Conservation (phyloP, 805 yeast genomes). For the Pichia deserticola region DNA sequence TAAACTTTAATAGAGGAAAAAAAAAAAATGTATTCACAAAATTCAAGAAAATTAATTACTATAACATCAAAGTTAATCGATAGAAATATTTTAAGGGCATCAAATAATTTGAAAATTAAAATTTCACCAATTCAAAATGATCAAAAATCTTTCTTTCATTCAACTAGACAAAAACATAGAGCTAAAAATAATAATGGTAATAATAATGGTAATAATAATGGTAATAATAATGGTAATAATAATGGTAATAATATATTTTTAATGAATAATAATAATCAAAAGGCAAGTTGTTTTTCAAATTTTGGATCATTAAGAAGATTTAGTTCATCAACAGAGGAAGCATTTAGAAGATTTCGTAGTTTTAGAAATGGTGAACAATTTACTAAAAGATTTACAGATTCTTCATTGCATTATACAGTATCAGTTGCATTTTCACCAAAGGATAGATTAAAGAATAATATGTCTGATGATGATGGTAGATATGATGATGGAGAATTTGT, state of each 20-base stretch:
- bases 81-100: neutral
- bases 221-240: neutral
- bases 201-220: neutral
- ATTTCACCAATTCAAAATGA: neutral
- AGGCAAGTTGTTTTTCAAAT: neutral
- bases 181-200: neutral
- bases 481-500: slow-evolving; percentile 22
- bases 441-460: slow-evolving; percentile 44
- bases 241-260: neutral
- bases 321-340: slow-evolving; percentile 13
- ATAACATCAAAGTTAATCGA: slow-evolving; percentile 3
- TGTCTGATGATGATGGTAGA: slow-evolving; percentile 18
- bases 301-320: slow-evolving; percentile 11
- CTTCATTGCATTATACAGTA: slow-evolving; percentile 38
- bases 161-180: slow-evolving; percentile 7
- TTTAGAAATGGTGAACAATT: slow-evolving; percentile 25
- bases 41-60: slow-evolving; percentile 1
- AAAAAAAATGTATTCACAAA: slow-evolving; percentile 3
- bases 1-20: neutral
- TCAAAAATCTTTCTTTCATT: slow-evolving; percentile 5
- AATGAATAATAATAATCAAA: neutral
- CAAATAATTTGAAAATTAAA: neutral
- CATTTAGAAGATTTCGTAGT: slow-evolving; percentile 19
- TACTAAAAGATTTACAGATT: slow-evolving; percentile 18
- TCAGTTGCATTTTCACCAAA: slow-evolving; percentile 74